Percentiles rank a stretch among this genome's conserved stretches.
phyloP scores from a whole-genome alignment of 768 basidiomycete genomes.

The Leccinum barrowsii region DNA sequence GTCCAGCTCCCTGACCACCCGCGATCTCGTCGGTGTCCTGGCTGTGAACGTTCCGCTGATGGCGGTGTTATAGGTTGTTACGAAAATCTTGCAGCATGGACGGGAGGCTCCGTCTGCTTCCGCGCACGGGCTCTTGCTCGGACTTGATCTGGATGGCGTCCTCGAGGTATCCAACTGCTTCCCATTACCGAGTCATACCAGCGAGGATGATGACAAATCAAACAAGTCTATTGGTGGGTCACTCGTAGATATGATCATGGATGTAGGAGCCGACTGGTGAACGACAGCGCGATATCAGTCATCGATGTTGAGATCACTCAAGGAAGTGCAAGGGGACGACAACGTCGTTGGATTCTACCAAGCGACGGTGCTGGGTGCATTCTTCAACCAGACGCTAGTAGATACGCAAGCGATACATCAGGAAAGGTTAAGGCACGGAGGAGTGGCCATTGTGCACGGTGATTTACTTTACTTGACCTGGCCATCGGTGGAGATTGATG shows the following conservation, averaged over 20 bases:
- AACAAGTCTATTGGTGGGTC: slow-evolving; percentile 67
- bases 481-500: slow-evolving; percentile 4
- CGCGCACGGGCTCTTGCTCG: slow-evolving; percentile 82
- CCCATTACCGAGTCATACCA: slow-evolving; percentile 67
- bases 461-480: slow-evolving; percentile 20
- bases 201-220: slow-evolving; percentile 82
- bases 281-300: slow-evolving; percentile 72
- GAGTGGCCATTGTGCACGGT: slow-evolving; percentile 85
- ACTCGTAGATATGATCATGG: slow-evolving; percentile 4
- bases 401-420: slow-evolving; percentile 85
- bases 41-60: slow-evolving; percentile 13
- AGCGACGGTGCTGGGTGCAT: slow-evolving; percentile 79
- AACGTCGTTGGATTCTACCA: slow-evolving; percentile 94
- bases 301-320: slow-evolving; percentile 81
- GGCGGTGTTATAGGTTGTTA: slow-evolving; percentile 61
- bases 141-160: slow-evolving; percentile 87
- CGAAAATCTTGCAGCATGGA: slow-evolving; percentile 92
- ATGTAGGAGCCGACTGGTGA: slow-evolving; percentile 1
- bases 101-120: slow-evolving; percentile 71
- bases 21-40: slow-evolving; percentile 4
- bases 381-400: slow-evolving; percentile 76
- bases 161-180: slow-evolving; percentile 92
- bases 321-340: slow-evolving; percentile 89
- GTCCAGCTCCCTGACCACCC: not conserved
- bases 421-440: slow-evolving; percentile 81